phyloP scores from a whole-genome alignment of 2,329 filamentous ascomycete genomes.

The Hyphodiscus sp. region DNA sequence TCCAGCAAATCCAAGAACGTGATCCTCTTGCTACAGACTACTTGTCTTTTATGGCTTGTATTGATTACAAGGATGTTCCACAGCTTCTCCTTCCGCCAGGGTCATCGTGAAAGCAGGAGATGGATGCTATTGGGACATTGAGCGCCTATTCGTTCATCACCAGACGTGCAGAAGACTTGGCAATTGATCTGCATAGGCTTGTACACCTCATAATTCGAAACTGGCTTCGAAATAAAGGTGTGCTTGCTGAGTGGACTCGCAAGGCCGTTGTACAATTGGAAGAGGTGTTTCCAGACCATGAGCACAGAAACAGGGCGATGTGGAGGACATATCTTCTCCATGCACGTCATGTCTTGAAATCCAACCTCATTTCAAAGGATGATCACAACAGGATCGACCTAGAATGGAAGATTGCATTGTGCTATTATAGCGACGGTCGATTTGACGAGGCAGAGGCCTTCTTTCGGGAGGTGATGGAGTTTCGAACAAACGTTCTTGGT shows the following conservation, averaged over 20 bases:
- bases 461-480: not conserved
- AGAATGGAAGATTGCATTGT: not conserved
- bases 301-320: conserved; percentile 2
- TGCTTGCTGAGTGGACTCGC: conserved; percentile 1
- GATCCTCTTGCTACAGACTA: too few species aligned
- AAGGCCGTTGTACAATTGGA: not conserved
- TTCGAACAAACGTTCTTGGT: too few species aligned
- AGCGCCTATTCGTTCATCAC: too few species aligned
- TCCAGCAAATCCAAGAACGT: too few species aligned
- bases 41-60: too few species aligned
- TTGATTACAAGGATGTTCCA: too few species aligned
- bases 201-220: conserved; percentile 10
- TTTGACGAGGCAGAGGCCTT: not conserved
- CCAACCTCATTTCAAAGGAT: not conserved
- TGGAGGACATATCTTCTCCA: conserved; percentile 8
- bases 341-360: not conserved
- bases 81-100: too few species aligned
- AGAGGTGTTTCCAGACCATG: too few species aligned
- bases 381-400: not conserved
- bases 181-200: conserved; percentile 10
- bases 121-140: too few species aligned
- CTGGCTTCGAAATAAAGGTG: conserved; percentile 4
- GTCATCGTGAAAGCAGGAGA: too few species aligned
- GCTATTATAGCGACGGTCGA: not conserved
- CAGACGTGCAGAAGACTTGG: too few species aligned